These are phyloP conservation scores for Chlamydomonas asymmetrica DNA, from an alignment of 139 green algal species.

Conservation along the genomic window DNA sequence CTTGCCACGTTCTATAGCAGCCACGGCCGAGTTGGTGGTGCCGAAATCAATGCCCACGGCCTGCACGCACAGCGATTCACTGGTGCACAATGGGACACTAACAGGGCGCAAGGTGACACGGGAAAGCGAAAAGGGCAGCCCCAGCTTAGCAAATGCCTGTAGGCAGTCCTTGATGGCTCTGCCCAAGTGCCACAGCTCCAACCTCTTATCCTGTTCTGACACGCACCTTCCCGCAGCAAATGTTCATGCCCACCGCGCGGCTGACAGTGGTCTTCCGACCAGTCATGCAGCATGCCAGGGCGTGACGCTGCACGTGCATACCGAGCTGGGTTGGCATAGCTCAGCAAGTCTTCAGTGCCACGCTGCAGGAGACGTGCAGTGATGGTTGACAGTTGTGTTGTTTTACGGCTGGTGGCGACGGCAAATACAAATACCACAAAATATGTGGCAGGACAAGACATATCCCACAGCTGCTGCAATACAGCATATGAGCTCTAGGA, in stretches of 20 bases:
- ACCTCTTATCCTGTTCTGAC: background rate
- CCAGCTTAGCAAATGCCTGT: background rate
- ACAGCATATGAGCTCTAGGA: too few species aligned
- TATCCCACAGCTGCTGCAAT: too few species aligned
- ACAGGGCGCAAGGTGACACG: background rate
- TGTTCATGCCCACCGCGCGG: constrained; percentile 11
- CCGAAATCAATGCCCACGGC: constrained; percentile 90
- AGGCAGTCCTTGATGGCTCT: background rate
- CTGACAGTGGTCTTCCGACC: too few species aligned
- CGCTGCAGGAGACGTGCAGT: too few species aligned
- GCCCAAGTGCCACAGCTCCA: background rate
- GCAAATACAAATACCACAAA: too few species aligned
- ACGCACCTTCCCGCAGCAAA: constrained; percentile 18
- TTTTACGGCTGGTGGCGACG: too few species aligned
- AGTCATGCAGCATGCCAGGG: too few species aligned
- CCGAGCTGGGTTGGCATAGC: too few species aligned
- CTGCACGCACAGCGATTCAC: constrained; percentile 31
- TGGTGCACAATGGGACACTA: background rate
- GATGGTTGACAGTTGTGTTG: too few species aligned
- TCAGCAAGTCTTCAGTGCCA: too few species aligned
- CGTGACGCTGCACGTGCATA: too few species aligned
- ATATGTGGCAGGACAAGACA: too few species aligned
- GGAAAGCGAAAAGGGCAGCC: background rate
- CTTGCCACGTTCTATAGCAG: constrained; percentile 91
- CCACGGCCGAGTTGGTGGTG: constrained; percentile 94